Conservation (phyloP, 139 green algal species). For the Dunaliella sp. region DNA sequence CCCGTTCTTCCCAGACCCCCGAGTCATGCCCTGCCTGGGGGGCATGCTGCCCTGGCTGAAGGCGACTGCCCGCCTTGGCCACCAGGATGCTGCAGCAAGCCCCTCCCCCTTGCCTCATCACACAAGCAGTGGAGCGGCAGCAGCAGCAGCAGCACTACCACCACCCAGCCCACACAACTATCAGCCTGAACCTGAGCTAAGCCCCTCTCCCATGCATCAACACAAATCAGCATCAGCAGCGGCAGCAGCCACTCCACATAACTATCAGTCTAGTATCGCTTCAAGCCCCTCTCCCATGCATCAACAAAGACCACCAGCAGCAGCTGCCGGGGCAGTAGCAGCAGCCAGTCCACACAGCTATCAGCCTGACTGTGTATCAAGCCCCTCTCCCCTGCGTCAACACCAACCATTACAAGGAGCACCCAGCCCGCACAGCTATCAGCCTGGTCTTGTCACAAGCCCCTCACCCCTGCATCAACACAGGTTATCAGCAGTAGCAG, state of each 20-base stretch:
- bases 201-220: neutral
- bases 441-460: neutral
- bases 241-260: neutral
- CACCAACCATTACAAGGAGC: no score
- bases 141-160: neutral
- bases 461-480: neutral
- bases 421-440: neutral
- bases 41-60: neutral
- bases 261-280: neutral
- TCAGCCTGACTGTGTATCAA: no score
- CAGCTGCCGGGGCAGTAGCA: no score
- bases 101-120: neutral
- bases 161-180: neutral
- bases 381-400: neutral
- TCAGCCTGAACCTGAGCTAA: neutral
- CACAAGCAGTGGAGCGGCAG: no score
- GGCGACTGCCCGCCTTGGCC: neutral
- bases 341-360: no score
- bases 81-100: neutral
- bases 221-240: neutral
- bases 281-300: neutral
- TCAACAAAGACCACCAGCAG: no score
- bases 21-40: neutral
- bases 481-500: neutral
- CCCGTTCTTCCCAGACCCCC: neutral